Conservation (phyloP, 176 grass and related monocot genomes). For the Oryza rufipogon region DNA sequence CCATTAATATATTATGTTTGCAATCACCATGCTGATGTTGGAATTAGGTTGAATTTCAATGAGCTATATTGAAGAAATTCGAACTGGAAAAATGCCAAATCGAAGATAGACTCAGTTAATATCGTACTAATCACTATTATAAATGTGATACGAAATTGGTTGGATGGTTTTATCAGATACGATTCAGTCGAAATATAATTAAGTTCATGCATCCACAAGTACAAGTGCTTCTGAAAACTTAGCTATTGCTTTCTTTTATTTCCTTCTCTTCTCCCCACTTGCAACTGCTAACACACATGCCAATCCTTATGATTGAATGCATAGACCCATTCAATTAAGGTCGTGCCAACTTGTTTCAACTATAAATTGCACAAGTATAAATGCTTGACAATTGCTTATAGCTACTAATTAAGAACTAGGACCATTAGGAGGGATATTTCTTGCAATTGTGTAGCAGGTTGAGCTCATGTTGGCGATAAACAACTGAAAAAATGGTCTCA, state of each 20-base stretch:
- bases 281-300: neutral
- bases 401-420: neutral
- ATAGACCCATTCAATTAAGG: neutral
- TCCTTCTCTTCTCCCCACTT: too few species aligned
- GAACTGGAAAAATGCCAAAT: neutral
- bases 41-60: neutral
- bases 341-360: neutral
- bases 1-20: neutral
- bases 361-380: neutral
- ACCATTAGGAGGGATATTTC: neutral
- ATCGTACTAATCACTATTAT: neutral
- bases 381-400: neutral
- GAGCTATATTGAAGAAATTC: neutral
- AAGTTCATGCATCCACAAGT: neutral
- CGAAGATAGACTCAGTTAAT: neutral
- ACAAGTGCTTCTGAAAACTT: neutral
- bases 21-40: neutral
- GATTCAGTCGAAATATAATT: neutral
- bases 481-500: conserved; percentile 14
- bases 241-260: neutral
- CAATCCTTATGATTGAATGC: neutral
- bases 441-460: neutral
- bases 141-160: neutral
- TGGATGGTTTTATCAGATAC: neutral
- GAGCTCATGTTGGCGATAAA: conserved; percentile 23